Conservation (phyloP, 129 eudicot genomes). For the Deinandra increscens region DNA sequence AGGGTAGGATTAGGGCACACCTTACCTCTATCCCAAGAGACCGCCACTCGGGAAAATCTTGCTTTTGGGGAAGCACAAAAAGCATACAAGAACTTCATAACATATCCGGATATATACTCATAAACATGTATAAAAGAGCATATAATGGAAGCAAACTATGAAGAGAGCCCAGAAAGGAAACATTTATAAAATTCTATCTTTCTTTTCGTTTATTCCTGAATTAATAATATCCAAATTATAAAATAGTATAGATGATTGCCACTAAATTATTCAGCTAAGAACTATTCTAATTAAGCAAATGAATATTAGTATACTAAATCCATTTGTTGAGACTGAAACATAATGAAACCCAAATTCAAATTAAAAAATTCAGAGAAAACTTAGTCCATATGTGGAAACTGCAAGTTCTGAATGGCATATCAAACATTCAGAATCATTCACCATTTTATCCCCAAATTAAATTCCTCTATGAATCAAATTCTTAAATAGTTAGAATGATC, state of each 20-base stretch:
- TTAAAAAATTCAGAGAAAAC: not conserved
- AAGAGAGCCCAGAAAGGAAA: not conserved
- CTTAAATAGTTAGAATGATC: not conserved
- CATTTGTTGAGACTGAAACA: not conserved
- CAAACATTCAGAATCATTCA: conserved; percentile 5
- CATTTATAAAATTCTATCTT: no score
- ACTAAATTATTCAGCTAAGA: not conserved
- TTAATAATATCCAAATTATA: not conserved
- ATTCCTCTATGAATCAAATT: not conserved
- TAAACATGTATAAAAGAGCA: not conserved
- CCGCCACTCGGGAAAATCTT: no score
- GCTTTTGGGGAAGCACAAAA: no score
- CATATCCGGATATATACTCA: not conserved
- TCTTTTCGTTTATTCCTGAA: no score
- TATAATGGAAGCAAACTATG: not conserved
- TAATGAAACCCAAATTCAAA: not conserved
- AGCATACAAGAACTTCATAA: not conserved
- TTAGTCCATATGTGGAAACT: not conserved
- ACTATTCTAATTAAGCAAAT: not conserved
- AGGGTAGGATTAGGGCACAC: no score
- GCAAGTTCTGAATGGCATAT: not conserved
- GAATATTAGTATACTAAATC: not conserved
- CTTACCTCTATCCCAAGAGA: no score
- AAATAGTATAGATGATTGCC: not conserved
- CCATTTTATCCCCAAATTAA: not conserved